Percentiles rank a stretch among this genome's conserved stretches.
Conservation (phyloP, 179 eudicot species). For the Beta lomatogona region DNA sequence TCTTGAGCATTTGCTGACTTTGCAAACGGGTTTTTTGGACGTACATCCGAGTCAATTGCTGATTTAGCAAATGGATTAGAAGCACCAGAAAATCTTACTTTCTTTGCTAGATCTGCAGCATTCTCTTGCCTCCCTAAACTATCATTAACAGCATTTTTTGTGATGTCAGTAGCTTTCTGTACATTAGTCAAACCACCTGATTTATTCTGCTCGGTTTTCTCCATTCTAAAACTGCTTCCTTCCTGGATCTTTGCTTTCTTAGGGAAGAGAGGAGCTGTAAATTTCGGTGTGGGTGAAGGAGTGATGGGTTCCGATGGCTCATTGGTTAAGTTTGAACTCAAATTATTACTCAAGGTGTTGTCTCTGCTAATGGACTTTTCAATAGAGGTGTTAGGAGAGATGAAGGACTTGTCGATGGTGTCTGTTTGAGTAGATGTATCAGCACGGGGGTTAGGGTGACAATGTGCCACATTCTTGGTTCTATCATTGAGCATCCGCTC, state of each 20-base stretch:
- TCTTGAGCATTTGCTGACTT: conserved; percentile 62
- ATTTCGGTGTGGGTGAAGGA: conserved; percentile 35
- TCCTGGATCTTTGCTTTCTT: conserved; percentile 51
- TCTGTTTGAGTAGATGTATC: conserved; percentile 33
- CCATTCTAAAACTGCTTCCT: conserved; percentile 37
- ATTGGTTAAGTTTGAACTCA: conserved; percentile 35
- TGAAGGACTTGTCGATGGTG: conserved; percentile 19
- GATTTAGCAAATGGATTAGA: conserved; percentile 81
- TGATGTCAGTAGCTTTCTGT: conserved; percentile 15
- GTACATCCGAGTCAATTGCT: conserved; percentile 45
- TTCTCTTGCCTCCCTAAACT: conserved; percentile 20
- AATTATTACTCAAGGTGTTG: conserved; percentile 31
- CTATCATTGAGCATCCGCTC: conserved; percentile 63
- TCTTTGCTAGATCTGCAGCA: conserved; percentile 28
- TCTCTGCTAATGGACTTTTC: conserved; percentile 22
- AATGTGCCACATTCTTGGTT: conserved; percentile 25
- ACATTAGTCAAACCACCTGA: conserved; percentile 30
- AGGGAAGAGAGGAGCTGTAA: conserved; percentile 47
- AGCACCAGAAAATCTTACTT: conserved; percentile 38
- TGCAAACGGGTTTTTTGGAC: conserved; percentile 75
- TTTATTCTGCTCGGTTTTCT: conserved; percentile 35
- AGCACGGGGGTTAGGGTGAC: conserved; percentile 25
- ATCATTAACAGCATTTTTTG: conserved; percentile 11
- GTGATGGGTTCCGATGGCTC: conserved; percentile 50
- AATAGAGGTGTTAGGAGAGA: conserved; percentile 18